These are phyloP conservation scores for Rhinocladiella mackenziei DNA, from an alignment of 2,329 filamentous ascomycete genomes.

Conservation along the genomic window DNA sequence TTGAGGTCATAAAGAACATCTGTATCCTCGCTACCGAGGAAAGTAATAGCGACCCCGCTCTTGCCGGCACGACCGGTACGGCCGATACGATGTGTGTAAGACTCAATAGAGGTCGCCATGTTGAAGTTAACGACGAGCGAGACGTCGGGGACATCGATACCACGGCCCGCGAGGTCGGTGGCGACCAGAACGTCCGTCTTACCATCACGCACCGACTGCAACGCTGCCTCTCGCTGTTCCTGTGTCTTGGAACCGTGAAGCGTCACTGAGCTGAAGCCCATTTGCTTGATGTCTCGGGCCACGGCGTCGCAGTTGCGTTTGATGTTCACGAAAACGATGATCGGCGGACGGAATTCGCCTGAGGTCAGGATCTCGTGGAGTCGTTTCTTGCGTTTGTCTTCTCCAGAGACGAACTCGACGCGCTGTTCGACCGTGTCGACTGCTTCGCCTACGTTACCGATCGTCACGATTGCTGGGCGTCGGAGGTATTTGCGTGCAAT, in stretches of 20 bases:
- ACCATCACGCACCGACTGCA: slow-evolving; percentile 77
- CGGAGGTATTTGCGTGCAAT: slow-evolving; percentile 97
- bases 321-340: slow-evolving; percentile 99
- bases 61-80: slow-evolving; percentile 97
- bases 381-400: slow-evolving; percentile 95
- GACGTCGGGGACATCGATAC: slow-evolving; percentile 96
- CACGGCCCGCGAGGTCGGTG: slow-evolving; percentile 89
- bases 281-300: slow-evolving; percentile 86
- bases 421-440: slow-evolving; percentile 97
- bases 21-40: slow-evolving; percentile 82
- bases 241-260: slow-evolving; percentile 95
- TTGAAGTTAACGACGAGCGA: slow-evolving; percentile 97
- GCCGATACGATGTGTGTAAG: slow-evolving; percentile 93
- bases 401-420: slow-evolving; percentile 82
- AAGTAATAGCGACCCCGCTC: slow-evolving; percentile 92
- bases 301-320: slow-evolving; percentile 97
- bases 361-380: slow-evolving; percentile 84
- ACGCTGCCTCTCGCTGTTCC: slow-evolving; percentile 91
- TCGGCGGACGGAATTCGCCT: slow-evolving; percentile 75
- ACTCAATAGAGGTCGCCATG: slow-evolving; percentile 90
- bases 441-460: slow-evolving; percentile 90
- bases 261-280: slow-evolving; percentile 86
- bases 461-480: slow-evolving; percentile 86
- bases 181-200: slow-evolving; percentile 85
- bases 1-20: slow-evolving; percentile 89